A percentile compares a stretch with the other conserved stretches of the same genome.
Evolutionary conservation across 2,329 filamentous ascomycete species (phyloP).

Genomic region (Neonectria faginata): DNA sequence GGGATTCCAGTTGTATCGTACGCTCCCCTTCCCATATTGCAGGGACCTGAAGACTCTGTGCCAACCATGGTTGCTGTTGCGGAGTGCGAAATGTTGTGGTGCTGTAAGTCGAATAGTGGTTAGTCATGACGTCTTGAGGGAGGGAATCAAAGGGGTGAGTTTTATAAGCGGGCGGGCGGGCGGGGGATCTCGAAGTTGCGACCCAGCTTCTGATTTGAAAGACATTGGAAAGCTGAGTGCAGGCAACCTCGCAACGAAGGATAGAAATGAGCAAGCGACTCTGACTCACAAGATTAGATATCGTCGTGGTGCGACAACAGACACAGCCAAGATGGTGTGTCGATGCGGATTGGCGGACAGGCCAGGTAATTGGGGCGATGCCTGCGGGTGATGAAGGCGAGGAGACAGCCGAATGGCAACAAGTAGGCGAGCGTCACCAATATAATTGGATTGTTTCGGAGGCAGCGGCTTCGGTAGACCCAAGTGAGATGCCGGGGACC

Average conservation of each 20-base stretch:
- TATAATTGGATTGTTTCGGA: slow-evolving; percentile 50
- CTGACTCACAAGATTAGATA: slow-evolving; percentile 50
- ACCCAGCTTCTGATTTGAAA: slow-evolving; percentile 20
- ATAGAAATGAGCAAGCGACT: slow-evolving; percentile 44
- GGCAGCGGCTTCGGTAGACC: slow-evolving; percentile 42
- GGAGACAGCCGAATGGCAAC: slow-evolving; percentile 49
- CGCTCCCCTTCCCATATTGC: slow-evolving; percentile 64
- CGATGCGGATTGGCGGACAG: slow-evolving; percentile 39
- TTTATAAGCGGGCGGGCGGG: slow-evolving; percentile 28
- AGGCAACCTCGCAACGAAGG: slow-evolving; percentile 21
- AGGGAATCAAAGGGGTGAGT: not conserved
- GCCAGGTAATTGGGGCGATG: slow-evolving; percentile 32
- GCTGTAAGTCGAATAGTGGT: slow-evolving; percentile 29
- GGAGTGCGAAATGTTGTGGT: slow-evolving; percentile 5
- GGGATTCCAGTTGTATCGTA: slow-evolving; percentile 64
- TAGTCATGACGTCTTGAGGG: slow-evolving; percentile 26
- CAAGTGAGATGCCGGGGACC: slow-evolving; percentile 50
- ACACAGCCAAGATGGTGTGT: slow-evolving; percentile 34
- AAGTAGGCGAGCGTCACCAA: slow-evolving; percentile 51
- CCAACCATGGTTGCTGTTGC: slow-evolving; percentile 52
- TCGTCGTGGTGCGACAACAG: slow-evolving; percentile 47
- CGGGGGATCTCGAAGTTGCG: not conserved
- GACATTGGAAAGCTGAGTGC: slow-evolving; percentile 16
- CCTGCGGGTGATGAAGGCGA: slow-evolving; percentile 37
- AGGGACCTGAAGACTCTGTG: slow-evolving; percentile 48